Conservation (phyloP, 805 yeast species). For the Starmerella sirachaensis region DNA sequence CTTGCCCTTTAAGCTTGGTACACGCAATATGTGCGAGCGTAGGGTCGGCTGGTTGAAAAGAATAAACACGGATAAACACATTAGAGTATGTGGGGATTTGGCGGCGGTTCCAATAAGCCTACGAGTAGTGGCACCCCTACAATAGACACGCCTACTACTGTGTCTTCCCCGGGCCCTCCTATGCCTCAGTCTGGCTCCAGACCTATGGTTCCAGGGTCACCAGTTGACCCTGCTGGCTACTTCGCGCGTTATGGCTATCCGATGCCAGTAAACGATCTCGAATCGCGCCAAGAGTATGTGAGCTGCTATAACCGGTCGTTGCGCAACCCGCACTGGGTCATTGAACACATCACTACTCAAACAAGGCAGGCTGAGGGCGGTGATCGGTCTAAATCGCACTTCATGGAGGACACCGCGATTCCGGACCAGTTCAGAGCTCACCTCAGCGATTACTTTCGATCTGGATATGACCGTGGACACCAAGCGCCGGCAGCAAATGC, state of each 20-base stretch:
- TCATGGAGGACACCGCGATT: slow-evolving; percentile 73
- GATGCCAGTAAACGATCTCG: slow-evolving; percentile 82
- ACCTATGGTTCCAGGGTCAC: too few species aligned
- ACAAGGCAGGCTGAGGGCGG: slow-evolving; percentile 35
- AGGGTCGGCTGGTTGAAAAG: too few species aligned
- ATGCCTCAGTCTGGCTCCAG: too few species aligned
- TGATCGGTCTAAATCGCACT: slow-evolving; percentile 69
- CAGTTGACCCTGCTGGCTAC: slow-evolving; percentile 65
- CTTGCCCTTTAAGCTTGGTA: too few species aligned
- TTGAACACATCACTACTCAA: slow-evolving; percentile 75
- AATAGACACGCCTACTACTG: too few species aligned
- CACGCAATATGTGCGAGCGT: too few species aligned
- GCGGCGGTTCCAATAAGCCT: too few species aligned
- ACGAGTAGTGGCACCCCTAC: too few species aligned
- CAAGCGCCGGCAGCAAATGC: slow-evolving; percentile 98
- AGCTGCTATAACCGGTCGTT: slow-evolving; percentile 77
- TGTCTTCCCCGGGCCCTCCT: too few species aligned
- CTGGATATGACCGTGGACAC: slow-evolving; percentile 95
- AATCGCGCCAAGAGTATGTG: slow-evolving; percentile 60
- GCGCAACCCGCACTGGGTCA: slow-evolving; percentile 64
- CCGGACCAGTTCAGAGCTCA: slow-evolving; percentile 67
- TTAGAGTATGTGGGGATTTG: too few species aligned
- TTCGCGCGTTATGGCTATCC: slow-evolving; percentile 86
- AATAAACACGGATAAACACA: too few species aligned
- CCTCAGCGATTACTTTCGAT: slow-evolving; percentile 77